Evolutionary conservation across 2,329 filamentous ascomycete species (phyloP).

Genomic region (Phoma sp.): DNA sequence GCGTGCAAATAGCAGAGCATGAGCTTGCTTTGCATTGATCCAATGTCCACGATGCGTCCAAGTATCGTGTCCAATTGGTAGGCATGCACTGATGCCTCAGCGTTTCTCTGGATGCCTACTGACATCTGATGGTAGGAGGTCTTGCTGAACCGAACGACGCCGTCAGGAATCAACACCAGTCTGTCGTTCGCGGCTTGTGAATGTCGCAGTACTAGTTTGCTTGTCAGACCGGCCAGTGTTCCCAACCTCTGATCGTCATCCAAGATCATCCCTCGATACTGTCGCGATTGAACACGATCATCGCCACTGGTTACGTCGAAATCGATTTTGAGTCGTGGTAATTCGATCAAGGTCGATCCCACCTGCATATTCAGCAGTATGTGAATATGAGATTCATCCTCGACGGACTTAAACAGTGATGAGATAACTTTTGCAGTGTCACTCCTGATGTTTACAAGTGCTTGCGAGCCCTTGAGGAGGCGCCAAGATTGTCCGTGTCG

Average conservation of each 20-base stretch:
- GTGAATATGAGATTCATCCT: constrained; percentile 27
- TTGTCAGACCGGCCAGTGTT: constrained; percentile 34
- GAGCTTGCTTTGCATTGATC: constrained; percentile 59
- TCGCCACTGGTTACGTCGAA: constrained; percentile 14
- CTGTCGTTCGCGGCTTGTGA: constrained; percentile 30
- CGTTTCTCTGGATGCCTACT: constrained; percentile 23
- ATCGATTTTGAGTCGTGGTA: constrained; percentile 21
- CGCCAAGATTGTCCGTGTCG: constrained; percentile 21
- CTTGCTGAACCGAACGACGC: constrained; percentile 13
- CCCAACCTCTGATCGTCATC: constrained; percentile 33
- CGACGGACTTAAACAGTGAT: constrained; percentile 24
- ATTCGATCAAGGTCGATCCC: constrained; percentile 19
- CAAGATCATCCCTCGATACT: constrained; percentile 36
- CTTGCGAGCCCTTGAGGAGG: constrained; percentile 6
- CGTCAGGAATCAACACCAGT: constrained; percentile 46
- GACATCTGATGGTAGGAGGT: constrained; percentile 7
- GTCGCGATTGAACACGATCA: constrained; percentile 26
- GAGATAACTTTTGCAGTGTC: constrained; percentile 17
- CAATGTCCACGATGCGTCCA: constrained; percentile 59
- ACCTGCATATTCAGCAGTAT: constrained; percentile 10
- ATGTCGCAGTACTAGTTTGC: constrained; percentile 29
- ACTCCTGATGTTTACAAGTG: constrained; percentile 20
- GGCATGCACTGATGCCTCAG: constrained; percentile 42
- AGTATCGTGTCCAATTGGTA: constrained; percentile 60
- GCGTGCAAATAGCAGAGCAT: constrained; percentile 61